Evolutionary conservation across 1,284 basidiomycete species (phyloP).

Genomic region (Peniophora sp.): DNA sequence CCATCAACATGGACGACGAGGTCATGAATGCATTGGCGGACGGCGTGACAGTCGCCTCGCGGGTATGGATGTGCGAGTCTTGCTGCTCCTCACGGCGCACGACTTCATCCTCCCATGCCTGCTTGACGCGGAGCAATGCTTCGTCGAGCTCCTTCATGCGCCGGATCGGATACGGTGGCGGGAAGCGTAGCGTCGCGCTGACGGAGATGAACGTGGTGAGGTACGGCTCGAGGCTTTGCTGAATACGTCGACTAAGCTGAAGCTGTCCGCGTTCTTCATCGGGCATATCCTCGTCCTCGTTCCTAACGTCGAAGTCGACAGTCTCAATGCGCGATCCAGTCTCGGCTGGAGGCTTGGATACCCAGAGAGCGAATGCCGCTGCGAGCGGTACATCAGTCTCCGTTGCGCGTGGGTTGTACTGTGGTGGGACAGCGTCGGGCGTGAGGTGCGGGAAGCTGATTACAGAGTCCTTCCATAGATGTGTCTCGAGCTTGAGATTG

Average conservation of each 20-base stretch:
- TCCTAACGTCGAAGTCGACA: constrained; percentile 10
- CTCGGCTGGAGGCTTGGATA: constrained; percentile 7
- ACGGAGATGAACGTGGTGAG: constrained; percentile 82
- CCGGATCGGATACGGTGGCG: constrained; percentile 80
- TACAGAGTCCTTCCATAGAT: constrained; percentile 90
- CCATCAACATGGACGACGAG: background rate
- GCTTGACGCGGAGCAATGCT: constrained; percentile 57
- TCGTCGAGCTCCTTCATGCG: constrained; percentile 85
- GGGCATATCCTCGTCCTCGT: constrained; percentile 47
- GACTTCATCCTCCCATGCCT: constrained; percentile 78
- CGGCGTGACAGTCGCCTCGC: constrained; percentile 35
- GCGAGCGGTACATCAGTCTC: constrained; percentile 9
- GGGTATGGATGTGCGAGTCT: constrained; percentile 20
- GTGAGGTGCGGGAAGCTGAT: constrained; percentile 71
- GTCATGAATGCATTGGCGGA: constrained; percentile 13
- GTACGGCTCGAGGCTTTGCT: constrained; percentile 77
- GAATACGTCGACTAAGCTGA: constrained; percentile 63
- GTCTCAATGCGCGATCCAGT: constrained; percentile 9
- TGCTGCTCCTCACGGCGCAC: constrained; percentile 70
- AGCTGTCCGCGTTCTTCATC: constrained; percentile 64
- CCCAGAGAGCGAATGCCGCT: background rate
- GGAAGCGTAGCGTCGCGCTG: constrained; percentile 84
- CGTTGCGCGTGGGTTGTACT: constrained; percentile 13
- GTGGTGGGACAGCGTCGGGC: constrained; percentile 51
- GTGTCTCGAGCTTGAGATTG: constrained; percentile 90